A percentile compares a stretch with the other conserved stretches of the same genome.
phyloP scores from a whole-genome alignment of 352 stramenopile genomes.

The Nothophytophthora sp. region DNA sequence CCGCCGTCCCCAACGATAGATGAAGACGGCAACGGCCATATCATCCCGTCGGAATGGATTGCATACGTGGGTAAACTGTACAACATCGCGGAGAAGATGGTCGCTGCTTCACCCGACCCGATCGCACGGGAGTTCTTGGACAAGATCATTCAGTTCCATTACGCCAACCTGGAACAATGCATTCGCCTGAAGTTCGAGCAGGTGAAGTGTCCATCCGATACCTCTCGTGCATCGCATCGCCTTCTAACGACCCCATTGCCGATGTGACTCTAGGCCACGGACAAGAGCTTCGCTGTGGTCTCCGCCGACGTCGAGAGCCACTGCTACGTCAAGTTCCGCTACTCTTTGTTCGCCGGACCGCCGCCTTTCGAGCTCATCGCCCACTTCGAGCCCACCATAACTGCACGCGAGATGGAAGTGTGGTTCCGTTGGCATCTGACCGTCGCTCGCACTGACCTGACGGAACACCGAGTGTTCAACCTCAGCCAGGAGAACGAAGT shows the following conservation, averaged over 20 bases:
- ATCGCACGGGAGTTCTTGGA: slow-evolving; percentile 13
- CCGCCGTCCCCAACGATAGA: slow-evolving; percentile 24
- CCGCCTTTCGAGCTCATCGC: slow-evolving; percentile 46
- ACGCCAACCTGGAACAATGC: slow-evolving; percentile 29
- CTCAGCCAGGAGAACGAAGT: slow-evolving; percentile 12
- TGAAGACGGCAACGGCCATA: slow-evolving; percentile 13
- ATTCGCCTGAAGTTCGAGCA: slow-evolving; percentile 14
- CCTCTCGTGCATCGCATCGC: no score
- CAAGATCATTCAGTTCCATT: slow-evolving; percentile 35
- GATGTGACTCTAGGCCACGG: not conserved
- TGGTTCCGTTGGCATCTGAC: slow-evolving; percentile 36
- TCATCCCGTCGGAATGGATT: slow-evolving; percentile 22
- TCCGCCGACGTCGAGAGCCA: slow-evolving; percentile 16
- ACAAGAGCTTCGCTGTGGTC: slow-evolving; percentile 21
- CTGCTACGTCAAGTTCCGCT: slow-evolving; percentile 58
- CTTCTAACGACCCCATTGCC: no score
- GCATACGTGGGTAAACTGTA: slow-evolving; percentile 26
- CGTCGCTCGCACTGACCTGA: slow-evolving; percentile 20
- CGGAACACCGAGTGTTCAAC: slow-evolving; percentile 11
- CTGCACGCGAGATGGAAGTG: slow-evolving; percentile 11
- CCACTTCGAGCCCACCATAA: slow-evolving; percentile 14
- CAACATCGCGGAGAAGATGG: slow-evolving; percentile 8
- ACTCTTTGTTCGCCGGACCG: slow-evolving; percentile 38
- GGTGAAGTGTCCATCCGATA: slow-evolving; percentile 8
- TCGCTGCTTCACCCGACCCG: slow-evolving; percentile 12